phyloP scores from a whole-genome alignment of 208 protist species.

The Herpetomonas samuelpessoai region DNA sequence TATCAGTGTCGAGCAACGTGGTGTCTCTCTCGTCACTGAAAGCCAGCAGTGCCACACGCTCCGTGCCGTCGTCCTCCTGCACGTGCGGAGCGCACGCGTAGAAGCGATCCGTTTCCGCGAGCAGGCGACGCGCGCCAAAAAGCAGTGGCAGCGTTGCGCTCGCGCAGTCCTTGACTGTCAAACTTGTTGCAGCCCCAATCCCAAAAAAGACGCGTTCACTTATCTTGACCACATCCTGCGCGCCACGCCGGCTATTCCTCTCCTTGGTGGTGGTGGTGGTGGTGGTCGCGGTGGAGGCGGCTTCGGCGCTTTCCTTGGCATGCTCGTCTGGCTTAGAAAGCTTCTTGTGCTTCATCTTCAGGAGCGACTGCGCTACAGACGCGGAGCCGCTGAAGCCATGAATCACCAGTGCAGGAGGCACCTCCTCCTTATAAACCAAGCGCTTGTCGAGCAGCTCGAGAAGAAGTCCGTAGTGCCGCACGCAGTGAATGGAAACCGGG shows the following conservation, averaged over 20 bases:
- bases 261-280: not conserved
- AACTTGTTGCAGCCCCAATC: conserved; percentile 51
- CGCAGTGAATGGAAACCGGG: conserved; percentile 80
- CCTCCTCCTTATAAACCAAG: conserved; percentile 24
- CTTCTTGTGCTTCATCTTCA: conserved; percentile 58
- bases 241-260: not conserved
- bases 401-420: conserved; percentile 67
- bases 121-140: conserved; percentile 27
- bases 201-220: conserved; percentile 63
- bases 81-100: too few species aligned
- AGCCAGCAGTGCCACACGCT: too few species aligned
- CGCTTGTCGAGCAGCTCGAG: conserved; percentile 37
- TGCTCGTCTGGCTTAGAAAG: too few species aligned
- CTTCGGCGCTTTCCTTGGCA: too few species aligned
- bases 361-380: conserved; percentile 58
- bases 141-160: conserved; percentile 48
- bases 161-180: conserved; percentile 51
- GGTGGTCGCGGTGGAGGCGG: too few species aligned
- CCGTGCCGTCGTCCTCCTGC: too few species aligned
- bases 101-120: conserved; percentile 69
- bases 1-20: too few species aligned
- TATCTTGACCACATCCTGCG: conserved; percentile 14
- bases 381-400: conserved; percentile 81
- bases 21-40: too few species aligned
- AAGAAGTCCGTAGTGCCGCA: conserved; percentile 66